Evolutionary conservation across 139 green algal genomes (phyloP).

Genomic region (Asterochloris erici): DNA sequence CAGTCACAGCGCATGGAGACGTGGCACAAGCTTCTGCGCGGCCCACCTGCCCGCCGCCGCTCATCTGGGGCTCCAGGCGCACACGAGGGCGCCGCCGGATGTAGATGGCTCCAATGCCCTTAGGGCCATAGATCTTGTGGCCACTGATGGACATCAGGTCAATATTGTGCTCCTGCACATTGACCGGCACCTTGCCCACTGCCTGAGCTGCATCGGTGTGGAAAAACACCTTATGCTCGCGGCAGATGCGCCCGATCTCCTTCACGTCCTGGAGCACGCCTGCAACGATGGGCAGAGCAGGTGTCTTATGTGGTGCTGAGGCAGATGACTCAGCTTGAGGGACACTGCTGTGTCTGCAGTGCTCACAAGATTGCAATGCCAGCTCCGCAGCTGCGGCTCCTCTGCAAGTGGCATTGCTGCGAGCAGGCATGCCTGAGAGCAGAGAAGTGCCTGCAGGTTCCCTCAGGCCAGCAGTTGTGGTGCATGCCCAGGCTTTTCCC

Average conservation of each 20-base stretch:
- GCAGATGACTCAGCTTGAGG: too few relatives aligned
- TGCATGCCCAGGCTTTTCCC: background rate
- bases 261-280: constrained; percentile 84
- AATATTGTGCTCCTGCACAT: constrained; percentile 85
- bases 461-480: background rate
- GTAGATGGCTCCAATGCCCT: constrained; percentile 90
- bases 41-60: constrained; percentile 83
- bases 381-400: too few relatives aligned
- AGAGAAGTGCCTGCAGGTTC: too few relatives aligned
- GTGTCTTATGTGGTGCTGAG: too few relatives aligned
- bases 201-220: constrained; percentile 92
- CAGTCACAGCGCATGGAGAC: too few relatives aligned
- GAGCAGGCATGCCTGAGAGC: too few relatives aligned
- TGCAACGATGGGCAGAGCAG: constrained; percentile 10
- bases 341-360: too few relatives aligned
- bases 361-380: too few relatives aligned
- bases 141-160: constrained; percentile 93
- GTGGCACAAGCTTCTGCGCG: too few relatives aligned
- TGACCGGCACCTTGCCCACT: constrained; percentile 68
- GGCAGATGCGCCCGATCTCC: constrained; percentile 88
- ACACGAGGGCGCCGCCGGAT: constrained; percentile 90
- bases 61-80: constrained; percentile 92
- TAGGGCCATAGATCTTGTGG: constrained; percentile 99
- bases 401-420: too few relatives aligned
- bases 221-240: constrained; percentile 83